phyloP scores from a whole-genome alignment of 495 filamentous ascomycete species.

The Hypoxylon intermedium region DNA sequence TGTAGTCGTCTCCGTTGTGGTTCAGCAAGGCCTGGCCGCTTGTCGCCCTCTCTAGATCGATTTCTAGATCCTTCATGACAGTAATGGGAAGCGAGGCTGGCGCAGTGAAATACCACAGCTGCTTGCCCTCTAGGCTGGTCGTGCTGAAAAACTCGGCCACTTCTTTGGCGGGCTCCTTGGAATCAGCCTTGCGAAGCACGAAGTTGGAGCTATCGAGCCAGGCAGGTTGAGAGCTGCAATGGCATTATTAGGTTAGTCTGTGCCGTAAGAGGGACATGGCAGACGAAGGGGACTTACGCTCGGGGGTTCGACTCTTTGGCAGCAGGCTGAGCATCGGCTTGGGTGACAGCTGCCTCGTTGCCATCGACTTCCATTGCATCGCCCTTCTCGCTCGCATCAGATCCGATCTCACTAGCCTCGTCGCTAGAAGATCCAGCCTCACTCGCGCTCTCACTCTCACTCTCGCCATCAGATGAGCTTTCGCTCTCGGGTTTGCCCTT shows the following conservation, averaged over 20 bases:
- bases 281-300: conserved; percentile 20
- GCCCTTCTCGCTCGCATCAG: conserved; percentile 11
- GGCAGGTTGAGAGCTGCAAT: conserved; percentile 27
- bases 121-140: conserved; percentile 56
- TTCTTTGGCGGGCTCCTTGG: conserved; percentile 41
- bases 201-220: conserved; percentile 42
- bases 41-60: conserved; percentile 48
- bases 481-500: conserved; percentile 25
- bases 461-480: conserved; percentile 24
- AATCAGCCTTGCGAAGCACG: conserved; percentile 48
- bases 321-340: conserved; percentile 31
- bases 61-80: conserved; percentile 54
- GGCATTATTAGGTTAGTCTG: conserved; percentile 3
- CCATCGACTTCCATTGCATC: conserved; percentile 39
- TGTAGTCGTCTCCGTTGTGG: conserved; percentile 52
- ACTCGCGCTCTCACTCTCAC: conserved; percentile 19
- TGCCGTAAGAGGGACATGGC: neutral
- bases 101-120: conserved; percentile 60
- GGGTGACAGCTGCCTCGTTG: conserved; percentile 35
- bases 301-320: conserved; percentile 12
- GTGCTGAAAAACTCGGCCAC: conserved; percentile 48
- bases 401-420: conserved; percentile 38
- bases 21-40: conserved; percentile 47
- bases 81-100: conserved; percentile 57
- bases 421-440: conserved; percentile 29